These are phyloP conservation scores for Hirsutella rhossiliensis DNA, from an alignment of 2,329 filamentous ascomycete species.

Conservation along the genomic window DNA sequence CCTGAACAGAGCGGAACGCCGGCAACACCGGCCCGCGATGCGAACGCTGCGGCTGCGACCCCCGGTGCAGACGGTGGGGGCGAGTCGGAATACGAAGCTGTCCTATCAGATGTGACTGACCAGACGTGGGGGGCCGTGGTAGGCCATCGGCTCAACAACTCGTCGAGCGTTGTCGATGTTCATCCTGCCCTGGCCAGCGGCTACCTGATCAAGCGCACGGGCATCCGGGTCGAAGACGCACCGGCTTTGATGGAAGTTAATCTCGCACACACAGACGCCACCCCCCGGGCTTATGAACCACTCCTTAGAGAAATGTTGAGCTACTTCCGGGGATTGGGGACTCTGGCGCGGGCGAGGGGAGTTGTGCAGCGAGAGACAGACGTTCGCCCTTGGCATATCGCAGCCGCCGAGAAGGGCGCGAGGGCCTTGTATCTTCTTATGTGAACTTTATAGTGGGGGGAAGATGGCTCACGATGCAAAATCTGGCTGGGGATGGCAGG, in stretches of 20 bases:
- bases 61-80: slow-evolving; percentile 28
- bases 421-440: slow-evolving; percentile 52
- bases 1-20: slow-evolving; percentile 46
- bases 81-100: slow-evolving; percentile 42
- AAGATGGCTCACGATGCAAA: neutral
- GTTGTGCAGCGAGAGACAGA: slow-evolving; percentile 46
- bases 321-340: slow-evolving; percentile 56
- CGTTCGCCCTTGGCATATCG: slow-evolving; percentile 68
- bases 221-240: slow-evolving; percentile 41
- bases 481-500: neutral
- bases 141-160: slow-evolving; percentile 52
- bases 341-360: slow-evolving; percentile 55
- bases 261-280: slow-evolving; percentile 43
- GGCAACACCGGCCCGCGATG: slow-evolving; percentile 31
- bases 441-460: slow-evolving; percentile 24
- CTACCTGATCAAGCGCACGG: slow-evolving; percentile 53
- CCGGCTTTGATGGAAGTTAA: slow-evolving; percentile 53
- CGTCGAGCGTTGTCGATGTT: slow-evolving; percentile 39
- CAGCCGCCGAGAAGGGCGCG: slow-evolving; percentile 56
- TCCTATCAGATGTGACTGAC: slow-evolving; percentile 60
- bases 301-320: slow-evolving; percentile 58
- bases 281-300: slow-evolving; percentile 44
- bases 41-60: slow-evolving; percentile 28
- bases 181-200: slow-evolving; percentile 49
- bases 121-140: slow-evolving; percentile 66